Conservation (phyloP, 805 yeast genomes). For the Blastobotrys muscicola region DNA sequence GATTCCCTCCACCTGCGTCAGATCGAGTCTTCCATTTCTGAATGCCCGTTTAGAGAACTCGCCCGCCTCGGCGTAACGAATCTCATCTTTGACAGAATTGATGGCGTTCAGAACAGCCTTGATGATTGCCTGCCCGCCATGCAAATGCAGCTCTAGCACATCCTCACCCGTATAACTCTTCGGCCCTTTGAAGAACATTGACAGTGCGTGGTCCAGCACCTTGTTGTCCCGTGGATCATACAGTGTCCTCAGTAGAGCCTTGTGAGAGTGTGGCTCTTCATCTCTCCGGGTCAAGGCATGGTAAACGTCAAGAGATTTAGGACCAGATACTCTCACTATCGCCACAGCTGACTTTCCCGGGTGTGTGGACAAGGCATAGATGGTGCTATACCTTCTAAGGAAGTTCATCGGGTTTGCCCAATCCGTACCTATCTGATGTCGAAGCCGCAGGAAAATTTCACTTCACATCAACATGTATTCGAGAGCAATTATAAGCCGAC, state of each 20-base stretch:
- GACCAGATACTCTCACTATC: constrained; percentile 74
- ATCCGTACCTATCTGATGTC: neutral
- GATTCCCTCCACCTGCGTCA: constrained; percentile 87
- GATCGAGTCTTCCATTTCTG: constrained; percentile 70
- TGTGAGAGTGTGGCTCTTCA: constrained; percentile 38
- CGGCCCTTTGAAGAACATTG: constrained; percentile 62
- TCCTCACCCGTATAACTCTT: constrained; percentile 90
- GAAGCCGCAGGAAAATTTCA: too few species aligned
- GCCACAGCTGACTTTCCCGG: constrained; percentile 79
- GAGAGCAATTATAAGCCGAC: neutral
- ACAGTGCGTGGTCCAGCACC: constrained; percentile 69
- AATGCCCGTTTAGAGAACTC: constrained; percentile 87
- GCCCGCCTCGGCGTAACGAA: constrained; percentile 85
- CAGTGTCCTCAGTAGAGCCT: constrained; percentile 50
- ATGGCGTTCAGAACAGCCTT: constrained; percentile 59
- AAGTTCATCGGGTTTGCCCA: neutral
- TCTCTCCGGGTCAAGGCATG: constrained; percentile 35
- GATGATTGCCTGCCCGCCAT: constrained; percentile 87
- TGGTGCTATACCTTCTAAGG: constrained; percentile 35
- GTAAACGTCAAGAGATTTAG: constrained; percentile 36
- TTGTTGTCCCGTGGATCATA: constrained; percentile 30
- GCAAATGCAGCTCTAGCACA: constrained; percentile 76
- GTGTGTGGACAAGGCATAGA: constrained; percentile 84
- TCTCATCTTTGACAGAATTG: constrained; percentile 23
- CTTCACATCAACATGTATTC: constrained; percentile 3